Conservation (phyloP, 306 rosid genomes). For the Vigna unguiculata region DNA sequence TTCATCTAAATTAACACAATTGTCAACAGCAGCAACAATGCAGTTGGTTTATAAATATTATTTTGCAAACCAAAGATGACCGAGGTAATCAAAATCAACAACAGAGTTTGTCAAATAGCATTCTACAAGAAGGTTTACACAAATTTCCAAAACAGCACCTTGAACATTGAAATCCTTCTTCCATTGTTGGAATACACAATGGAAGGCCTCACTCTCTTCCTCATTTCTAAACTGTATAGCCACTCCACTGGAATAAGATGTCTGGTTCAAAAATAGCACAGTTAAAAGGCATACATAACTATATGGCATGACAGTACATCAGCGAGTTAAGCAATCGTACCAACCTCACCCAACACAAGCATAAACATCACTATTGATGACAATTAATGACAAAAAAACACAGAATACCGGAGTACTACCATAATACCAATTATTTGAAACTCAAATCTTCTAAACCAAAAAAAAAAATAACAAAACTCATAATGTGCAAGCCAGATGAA, state of each 20-base stretch:
- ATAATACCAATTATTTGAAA: not conserved
- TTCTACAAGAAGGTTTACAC: slow-evolving; percentile 25
- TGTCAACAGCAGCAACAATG: not conserved
- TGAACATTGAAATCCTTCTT: slow-evolving; percentile 58
- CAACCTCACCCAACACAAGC: slow-evolving; percentile 3
- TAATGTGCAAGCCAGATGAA: not conserved
- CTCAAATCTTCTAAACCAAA: not conserved
- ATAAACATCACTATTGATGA: not conserved
- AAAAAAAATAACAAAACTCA: not conserved
- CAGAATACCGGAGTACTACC: slow-evolving; percentile 1
- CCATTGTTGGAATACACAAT: slow-evolving; percentile 70
- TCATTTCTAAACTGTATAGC: slow-evolving; percentile 68
- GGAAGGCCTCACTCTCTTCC: slow-evolving; percentile 74
- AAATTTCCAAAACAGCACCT: slow-evolving; percentile 63
- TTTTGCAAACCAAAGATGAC: slow-evolving; percentile 19
- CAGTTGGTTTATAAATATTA: slow-evolving; percentile 19
- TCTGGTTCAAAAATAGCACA: slow-evolving; percentile 59
- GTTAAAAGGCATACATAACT: slow-evolving; percentile 39
- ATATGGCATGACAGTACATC: slow-evolving; percentile 32
- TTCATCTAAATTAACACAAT: not conserved
- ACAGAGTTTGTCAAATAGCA: slow-evolving; percentile 26
- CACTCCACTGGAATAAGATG: slow-evolving; percentile 68
- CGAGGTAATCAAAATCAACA: slow-evolving; percentile 38
- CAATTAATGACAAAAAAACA: slow-evolving; percentile 12
- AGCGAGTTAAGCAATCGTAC: not conserved